Conservation (phyloP, 2,329 filamentous ascomycete genomes). For the Pseudopyrenochaeta lycopersici region DNA sequence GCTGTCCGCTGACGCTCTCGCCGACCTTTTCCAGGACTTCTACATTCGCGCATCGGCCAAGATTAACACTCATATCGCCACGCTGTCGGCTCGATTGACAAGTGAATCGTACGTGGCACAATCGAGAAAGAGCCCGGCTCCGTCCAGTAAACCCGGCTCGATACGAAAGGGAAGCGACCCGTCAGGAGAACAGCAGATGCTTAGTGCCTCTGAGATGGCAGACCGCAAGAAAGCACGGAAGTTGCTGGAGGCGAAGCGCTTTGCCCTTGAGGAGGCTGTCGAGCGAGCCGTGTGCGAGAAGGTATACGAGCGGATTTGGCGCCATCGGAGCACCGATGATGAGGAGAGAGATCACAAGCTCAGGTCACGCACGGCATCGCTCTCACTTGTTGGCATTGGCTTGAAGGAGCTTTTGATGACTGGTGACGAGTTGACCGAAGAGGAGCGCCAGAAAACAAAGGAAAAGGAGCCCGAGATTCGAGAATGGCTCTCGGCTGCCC, state of each 20-base stretch:
- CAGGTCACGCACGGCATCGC: constrained; percentile 89
- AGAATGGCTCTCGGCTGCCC: constrained; percentile 74
- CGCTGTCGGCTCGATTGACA: constrained; percentile 77
- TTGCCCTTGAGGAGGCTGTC: constrained; percentile 86
- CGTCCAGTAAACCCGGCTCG: constrained; percentile 49
- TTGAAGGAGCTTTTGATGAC: constrained; percentile 76
- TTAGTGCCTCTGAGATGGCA: constrained; percentile 85
- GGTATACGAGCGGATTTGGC: constrained; percentile 85
- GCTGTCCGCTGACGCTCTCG: constrained; percentile 81
- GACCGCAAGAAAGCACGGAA: constrained; percentile 81
- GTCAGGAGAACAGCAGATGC: constrained; percentile 78
- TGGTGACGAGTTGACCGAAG: constrained; percentile 63
- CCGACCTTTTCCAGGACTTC: constrained; percentile 93
- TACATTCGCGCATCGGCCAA: constrained; percentile 82
- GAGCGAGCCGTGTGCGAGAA: constrained; percentile 86
- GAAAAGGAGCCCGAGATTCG: constrained; percentile 71
- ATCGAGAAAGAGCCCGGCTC: constrained; percentile 51
- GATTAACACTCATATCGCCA: constrained; percentile 86
- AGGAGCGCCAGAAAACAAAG: constrained; percentile 64
- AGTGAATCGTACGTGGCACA: constrained; percentile 63
- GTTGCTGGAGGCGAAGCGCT: constrained; percentile 78
- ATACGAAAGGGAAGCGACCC: constrained; percentile 47
- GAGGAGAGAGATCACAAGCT: constrained; percentile 95
- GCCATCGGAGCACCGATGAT: constrained; percentile 89
- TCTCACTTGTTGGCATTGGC: constrained; percentile 91